phyloP scores from a whole-genome alignment of 148 eudicot genomes.

The Amaranthus hypochondriacus region DNA sequence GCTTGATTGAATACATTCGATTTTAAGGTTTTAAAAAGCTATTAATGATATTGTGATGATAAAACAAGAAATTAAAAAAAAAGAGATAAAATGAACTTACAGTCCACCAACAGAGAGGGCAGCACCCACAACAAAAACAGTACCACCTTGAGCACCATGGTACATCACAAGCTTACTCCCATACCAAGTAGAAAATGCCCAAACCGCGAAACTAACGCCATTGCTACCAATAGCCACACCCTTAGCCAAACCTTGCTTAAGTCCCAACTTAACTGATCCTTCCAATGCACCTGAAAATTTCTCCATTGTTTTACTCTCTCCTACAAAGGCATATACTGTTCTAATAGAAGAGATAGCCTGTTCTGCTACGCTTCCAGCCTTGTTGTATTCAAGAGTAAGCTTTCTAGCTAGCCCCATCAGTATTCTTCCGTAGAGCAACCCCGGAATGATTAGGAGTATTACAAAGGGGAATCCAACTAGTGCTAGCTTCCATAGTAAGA shows the following conservation, averaged over 20 bases:
- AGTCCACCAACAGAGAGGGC: conserved; percentile 69
- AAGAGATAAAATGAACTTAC: conserved; percentile 34
- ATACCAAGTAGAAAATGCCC: conserved; percentile 76
- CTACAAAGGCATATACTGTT: conserved; percentile 77
- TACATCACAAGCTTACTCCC: conserved; percentile 83
- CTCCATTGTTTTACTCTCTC: conserved; percentile 58
- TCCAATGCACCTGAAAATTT: conserved; percentile 60
- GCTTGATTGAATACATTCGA: too few species aligned
- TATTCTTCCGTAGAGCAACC: conserved; percentile 64
- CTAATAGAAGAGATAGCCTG: conserved; percentile 73
- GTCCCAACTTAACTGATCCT: conserved; percentile 59
- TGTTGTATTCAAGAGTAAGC: conserved; percentile 48
- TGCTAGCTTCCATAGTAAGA: conserved; percentile 67
- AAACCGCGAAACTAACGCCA: conserved; percentile 62
- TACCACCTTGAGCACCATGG: conserved; percentile 75
- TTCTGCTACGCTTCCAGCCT: conserved; percentile 55
- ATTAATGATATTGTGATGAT: too few species aligned
- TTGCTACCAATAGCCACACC: conserved; percentile 82
- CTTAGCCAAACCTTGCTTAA: conserved; percentile 75
- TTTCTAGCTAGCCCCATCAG: conserved; percentile 61
- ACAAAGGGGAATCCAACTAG: conserved; percentile 64
- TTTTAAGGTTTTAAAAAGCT: too few species aligned
- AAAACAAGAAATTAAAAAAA: not conserved
- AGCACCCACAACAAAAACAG: conserved; percentile 66
- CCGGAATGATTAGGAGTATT: conserved; percentile 58